Base-by-base conservation (phyloP, 1,284 basidiomycete species). In the Hymenochaete sp. region DNA sequence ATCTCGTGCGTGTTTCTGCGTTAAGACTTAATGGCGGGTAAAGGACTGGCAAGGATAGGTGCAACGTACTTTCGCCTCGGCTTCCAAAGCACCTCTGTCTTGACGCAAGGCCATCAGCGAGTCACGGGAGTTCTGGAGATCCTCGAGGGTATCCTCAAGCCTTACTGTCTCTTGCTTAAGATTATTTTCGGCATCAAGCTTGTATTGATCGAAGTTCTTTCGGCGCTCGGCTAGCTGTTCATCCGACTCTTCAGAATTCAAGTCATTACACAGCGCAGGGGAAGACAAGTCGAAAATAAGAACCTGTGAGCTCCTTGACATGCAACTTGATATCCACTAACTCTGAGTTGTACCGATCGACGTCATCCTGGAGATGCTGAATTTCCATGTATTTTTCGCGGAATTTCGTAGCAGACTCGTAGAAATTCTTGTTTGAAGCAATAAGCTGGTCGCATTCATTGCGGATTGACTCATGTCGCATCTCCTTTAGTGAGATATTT, bases 321-420 rank as follows among this genome's bases (percentile, higher is more conserved):
- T 75, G 82, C 25, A 79, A 67, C 46, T 77, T 74, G 29, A 83
- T 78, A 37, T 82, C 76, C 51, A 73, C 67, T 56, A 84, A 66
- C 59, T 86, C 70, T 49, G 67, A 58, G 51, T 74, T 62, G 50
- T 72, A 66, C 14, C 68, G 66, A n/a, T 64, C 55, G 58, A 82
- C 85, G 56, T 75, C 74, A 49, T 79, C 70, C 47, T 84, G 71
- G 40, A 93, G 64, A 38, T 71, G 45, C 22, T 50, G 39, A 14
- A 85, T 78, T 50, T 79, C 77, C 42, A 82, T 66, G 57, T 91
- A 91, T 38, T 87, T 76, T 59, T 92, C 82, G 29, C 85, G 77
- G 61, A 97, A 97, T 55, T 84, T 83, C 13, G 79, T 79, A 1
- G 90, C 84, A 38, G 82, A 75, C 45, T 93, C 83, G 57, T 89